These are phyloP conservation scores for Neodidymelliopsis sp. DNA, from an alignment of 2,329 filamentous ascomycete genomes.

Conservation along the genomic window DNA sequence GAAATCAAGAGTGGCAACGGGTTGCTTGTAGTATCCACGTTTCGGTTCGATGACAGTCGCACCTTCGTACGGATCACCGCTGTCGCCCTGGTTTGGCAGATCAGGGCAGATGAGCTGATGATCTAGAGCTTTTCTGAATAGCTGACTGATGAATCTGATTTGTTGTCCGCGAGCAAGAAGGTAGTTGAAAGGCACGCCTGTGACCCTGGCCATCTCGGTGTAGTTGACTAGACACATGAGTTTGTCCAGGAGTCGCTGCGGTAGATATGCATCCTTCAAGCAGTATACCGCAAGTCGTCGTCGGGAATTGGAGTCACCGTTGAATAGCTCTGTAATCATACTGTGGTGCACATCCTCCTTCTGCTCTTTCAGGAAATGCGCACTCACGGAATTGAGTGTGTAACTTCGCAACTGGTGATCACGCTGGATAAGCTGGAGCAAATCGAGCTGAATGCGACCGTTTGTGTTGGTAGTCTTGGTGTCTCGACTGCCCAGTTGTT, in stretches of 20 bases:
- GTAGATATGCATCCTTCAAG: constrained; percentile 95
- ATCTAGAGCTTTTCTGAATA: constrained; percentile 93
- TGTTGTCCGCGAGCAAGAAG: constrained; percentile 92
- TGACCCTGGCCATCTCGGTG: constrained; percentile 99
- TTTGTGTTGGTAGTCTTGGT: constrained; percentile 95
- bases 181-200: constrained; percentile 96
- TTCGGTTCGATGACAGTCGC: constrained; percentile 97
- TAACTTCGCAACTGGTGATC: constrained; percentile 97
- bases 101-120: constrained; percentile 96
- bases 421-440: constrained; percentile 92
- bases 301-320: constrained; percentile 91
- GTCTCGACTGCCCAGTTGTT: constrained; percentile 97
- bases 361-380: constrained; percentile 94
- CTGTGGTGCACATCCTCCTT: constrained; percentile 99
- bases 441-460: constrained; percentile 88
- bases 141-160: constrained; percentile 95
- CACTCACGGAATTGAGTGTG: constrained; percentile 93
- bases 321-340: constrained; percentile 98
- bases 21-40: constrained; percentile 92
- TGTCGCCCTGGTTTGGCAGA: constrained; percentile 67
- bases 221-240: constrained; percentile 98
- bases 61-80: constrained; percentile 93
- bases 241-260: constrained; percentile 94
- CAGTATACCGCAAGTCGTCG: constrained; percentile 94
- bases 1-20: constrained; percentile 97